Conservation (phyloP, 352 stramenopile species). For the Thalassiosira livingstoniorum region DNA sequence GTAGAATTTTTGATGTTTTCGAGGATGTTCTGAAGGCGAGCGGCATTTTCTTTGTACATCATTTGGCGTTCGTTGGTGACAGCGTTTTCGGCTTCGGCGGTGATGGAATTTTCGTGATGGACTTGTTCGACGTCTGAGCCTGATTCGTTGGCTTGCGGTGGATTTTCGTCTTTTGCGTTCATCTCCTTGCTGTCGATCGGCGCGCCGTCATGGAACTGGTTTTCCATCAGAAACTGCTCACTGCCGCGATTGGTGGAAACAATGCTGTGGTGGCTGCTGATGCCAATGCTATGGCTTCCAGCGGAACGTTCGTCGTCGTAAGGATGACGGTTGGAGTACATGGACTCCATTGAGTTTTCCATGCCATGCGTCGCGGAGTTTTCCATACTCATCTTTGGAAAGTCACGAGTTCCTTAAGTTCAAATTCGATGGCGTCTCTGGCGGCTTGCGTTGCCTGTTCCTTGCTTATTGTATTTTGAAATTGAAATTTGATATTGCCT, state of each 20-base stretch:
- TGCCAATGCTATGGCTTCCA: constrained; percentile 13
- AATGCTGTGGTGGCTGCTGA: constrained; percentile 5
- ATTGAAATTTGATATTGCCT: no score
- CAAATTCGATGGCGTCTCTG: no score
- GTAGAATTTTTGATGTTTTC: constrained; percentile 50
- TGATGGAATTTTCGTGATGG: constrained; percentile 10
- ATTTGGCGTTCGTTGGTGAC: constrained; percentile 21
- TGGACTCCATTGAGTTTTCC: constrained; percentile 4
- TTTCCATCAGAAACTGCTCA: not conserved
- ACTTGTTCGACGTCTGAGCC: not conserved
- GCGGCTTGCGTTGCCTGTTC: no score
- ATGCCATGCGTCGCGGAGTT: no score
- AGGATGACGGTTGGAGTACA: constrained; percentile 8
- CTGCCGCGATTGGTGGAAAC: not conserved
- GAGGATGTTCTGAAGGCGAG: constrained; percentile 46
- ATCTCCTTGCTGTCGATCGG: not conserved
- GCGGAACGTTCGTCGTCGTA: constrained; percentile 18
- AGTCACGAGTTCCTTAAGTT: no score
- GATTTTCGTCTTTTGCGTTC: not conserved
- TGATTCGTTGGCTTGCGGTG: not conserved
- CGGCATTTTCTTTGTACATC: constrained; percentile 41
- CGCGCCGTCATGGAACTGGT: not conserved
- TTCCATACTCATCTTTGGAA: no score
- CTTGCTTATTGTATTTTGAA: no score
- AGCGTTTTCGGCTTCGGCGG: constrained; percentile 8